Conservation (phyloP, 176 grass and related monocot genomes). For the Cenchrus purpureus region DNA sequence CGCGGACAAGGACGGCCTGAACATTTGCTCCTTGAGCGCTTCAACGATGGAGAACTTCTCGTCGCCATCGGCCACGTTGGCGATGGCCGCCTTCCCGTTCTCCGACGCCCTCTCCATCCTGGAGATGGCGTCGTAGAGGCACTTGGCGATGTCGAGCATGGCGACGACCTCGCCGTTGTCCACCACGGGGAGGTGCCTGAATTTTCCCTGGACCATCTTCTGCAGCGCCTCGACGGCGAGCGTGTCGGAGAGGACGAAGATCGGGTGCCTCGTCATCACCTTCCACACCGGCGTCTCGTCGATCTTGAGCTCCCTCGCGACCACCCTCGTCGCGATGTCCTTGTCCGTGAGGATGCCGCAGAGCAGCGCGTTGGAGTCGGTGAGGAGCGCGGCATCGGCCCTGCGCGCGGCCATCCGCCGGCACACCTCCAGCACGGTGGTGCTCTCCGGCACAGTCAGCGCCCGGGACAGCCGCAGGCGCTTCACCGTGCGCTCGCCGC, state of each 20-base stretch:
- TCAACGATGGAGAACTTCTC: slow-evolving; percentile 60
- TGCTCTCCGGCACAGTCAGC: slow-evolving; percentile 82
- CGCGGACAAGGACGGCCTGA: slow-evolving; percentile 63
- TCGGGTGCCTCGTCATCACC: slow-evolving; percentile 79
- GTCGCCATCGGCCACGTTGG: slow-evolving; percentile 41
- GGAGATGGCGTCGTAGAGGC: slow-evolving; percentile 75
- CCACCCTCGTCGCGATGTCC: slow-evolving; percentile 68
- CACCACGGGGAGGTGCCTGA: slow-evolving; percentile 84
- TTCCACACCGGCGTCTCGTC: slow-evolving; percentile 68
- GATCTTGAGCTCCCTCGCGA: slow-evolving; percentile 59
- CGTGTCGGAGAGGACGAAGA: slow-evolving; percentile 75
- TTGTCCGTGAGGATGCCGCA: slow-evolving; percentile 86
- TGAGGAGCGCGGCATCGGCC: slow-evolving; percentile 74
- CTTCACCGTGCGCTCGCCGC: slow-evolving; percentile 74
- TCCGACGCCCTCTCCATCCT: slow-evolving; percentile 69
- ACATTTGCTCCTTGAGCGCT: slow-evolving; percentile 67
- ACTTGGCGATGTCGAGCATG: slow-evolving; percentile 82
- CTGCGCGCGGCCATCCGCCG: slow-evolving; percentile 65
- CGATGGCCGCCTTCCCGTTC: slow-evolving; percentile 65
- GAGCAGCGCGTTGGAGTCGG: slow-evolving; percentile 76
- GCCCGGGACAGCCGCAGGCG: slow-evolving; percentile 69
- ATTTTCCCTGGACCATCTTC: slow-evolving; percentile 87
- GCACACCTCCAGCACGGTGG: slow-evolving; percentile 71
- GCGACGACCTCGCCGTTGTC: slow-evolving; percentile 93
- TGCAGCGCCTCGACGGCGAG: slow-evolving; percentile 74